Evolutionary conservation across 2,329 filamentous ascomycete genomes (phyloP), one percentile per base, ranked within the genome.

Genomic region (Paracorniculantispora psalliotae): DNA sequence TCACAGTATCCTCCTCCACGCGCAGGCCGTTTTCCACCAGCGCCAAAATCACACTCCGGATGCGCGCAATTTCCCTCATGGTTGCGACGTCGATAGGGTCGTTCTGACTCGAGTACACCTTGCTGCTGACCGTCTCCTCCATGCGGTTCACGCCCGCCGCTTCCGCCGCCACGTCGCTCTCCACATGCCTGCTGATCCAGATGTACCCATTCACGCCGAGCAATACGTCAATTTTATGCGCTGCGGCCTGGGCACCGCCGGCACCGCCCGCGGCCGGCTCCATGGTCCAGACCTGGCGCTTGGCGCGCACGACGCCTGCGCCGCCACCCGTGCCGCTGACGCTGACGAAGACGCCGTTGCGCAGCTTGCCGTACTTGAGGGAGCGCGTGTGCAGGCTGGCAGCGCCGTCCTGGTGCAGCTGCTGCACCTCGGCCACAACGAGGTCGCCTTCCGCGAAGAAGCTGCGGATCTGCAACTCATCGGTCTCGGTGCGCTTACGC

Each of bases 361-460:
- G 81, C 67, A 99, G 79, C 77, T 99, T 99, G 47, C 94, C 94
- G 75, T 97, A 99, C 71, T 93, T 92, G 69, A 97, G 76, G 64
- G 85, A 90, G 61, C 94, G 85, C 9, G 94, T 97, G 76, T 99
- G 94, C 69, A 99, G 79, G 60, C 87, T 88, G 1, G 94, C 92
- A 1, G 85, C 88, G 60, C 92, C 93, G 74, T 97, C 93, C 60
- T 86, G 82, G 72, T 92, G 91, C 57, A 99, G 79, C 66, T 85
- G 85, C 80, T 99, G 94, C 57, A 99, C 94, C 76, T 99, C 94
- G 1, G 94, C 94, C 19, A 97, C 90, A 17, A 99, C 78, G 55
- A 99, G 77, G 71, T 99, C 94, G 13, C 94, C 94, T 74, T 99
- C 94, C 57, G 89, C 87, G 77, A 99, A 97, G 75, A 97, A 99